Evolutionary conservation across 164 flowering plant genomes (phyloP), one percentile per base, ranked within the genome.

Genomic region (Nymphaea thermarum): DNA sequence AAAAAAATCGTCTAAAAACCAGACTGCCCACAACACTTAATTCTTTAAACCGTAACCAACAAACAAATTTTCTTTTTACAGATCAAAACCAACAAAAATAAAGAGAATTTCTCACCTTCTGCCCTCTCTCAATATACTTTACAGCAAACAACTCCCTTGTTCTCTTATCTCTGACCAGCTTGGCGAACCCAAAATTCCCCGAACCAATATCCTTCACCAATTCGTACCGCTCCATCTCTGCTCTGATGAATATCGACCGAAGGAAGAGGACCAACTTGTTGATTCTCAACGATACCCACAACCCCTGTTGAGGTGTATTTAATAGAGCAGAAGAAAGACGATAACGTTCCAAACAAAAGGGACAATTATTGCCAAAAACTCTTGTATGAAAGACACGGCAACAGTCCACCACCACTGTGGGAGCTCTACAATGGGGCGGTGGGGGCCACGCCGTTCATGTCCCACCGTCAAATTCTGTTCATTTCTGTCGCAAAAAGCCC

Each of bases 51-150:
- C 1, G 36, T 25, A 25, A 25, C 36, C 36, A 25, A 25, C 36
- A 25, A 25, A 25, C 36, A 47, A 47, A 3, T 47, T 47, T 0
- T 14, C 0, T 2, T 47, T 7, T 14, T 6, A 47, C 55, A 3
- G 55, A 6, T 14, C 55, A 47, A 47, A 7, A 47, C 55, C 55
- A 47, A 14, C 55, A 47, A 47, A 47, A 14, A 47, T 47, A 47
- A 47, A 6, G 12, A 47, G 0, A 47, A 14, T 14, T 36, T 8
- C 66, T 8, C 60, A 64, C 66, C 87, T 81, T 88, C 16, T 70
- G 78, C 57, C 93, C 93, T 80, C 93, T 83, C 79, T 88, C 90
- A 14, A 88, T 88, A 67, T 76, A 84, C 77, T 88, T 88, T n/a
- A 88, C 85, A 67, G 93, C 93, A 67, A 78, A 73, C 6, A 84